These are phyloP conservation scores for Nelumbo lutea DNA, from an alignment of 164 flowering plant species.

Conservation along the genomic window DNA sequence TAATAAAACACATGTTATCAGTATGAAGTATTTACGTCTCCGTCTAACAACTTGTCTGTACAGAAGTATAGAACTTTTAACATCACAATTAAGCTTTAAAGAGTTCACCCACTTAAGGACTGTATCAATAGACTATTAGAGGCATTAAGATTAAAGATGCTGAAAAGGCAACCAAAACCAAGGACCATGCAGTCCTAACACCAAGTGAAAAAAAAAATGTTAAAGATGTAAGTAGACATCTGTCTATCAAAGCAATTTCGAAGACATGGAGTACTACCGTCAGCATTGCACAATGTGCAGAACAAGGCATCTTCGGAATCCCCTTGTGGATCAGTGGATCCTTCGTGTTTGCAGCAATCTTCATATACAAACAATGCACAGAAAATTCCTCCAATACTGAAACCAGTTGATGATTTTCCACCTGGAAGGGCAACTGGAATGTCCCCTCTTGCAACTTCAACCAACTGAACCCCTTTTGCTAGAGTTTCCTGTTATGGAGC, in stretches of 20 bases:
- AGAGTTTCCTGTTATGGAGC: constrained; percentile 53
- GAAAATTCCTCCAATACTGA: constrained; percentile 42
- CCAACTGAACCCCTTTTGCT: constrained; percentile 47
- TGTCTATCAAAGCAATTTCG: not conserved
- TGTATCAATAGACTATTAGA: not conserved
- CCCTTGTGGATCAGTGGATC: constrained; percentile 39
- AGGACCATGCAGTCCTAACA: not conserved
- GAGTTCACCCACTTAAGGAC: not conserved
- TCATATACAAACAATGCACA: constrained; percentile 76
- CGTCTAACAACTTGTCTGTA: no score
- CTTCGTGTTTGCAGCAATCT: constrained; percentile 69
- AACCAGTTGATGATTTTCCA: constrained; percentile 30
- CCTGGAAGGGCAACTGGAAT: constrained; percentile 17
- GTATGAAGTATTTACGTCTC: no score
- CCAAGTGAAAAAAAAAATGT: not conserved
- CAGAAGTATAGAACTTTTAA: no score
- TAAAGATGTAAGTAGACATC: not conserved
- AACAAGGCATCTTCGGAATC: constrained; percentile 73
- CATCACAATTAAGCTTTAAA: no score
- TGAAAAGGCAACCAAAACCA: not conserved
- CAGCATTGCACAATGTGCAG: constrained; percentile 94
- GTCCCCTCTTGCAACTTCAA: constrained; percentile 28
- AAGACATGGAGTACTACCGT: constrained; percentile 43
- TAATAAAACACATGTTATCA: no score
- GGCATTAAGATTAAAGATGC: not conserved